Base-by-base conservation (phyloP, 177 flowering plant genomes). In the Vitis hybrid region DNA sequence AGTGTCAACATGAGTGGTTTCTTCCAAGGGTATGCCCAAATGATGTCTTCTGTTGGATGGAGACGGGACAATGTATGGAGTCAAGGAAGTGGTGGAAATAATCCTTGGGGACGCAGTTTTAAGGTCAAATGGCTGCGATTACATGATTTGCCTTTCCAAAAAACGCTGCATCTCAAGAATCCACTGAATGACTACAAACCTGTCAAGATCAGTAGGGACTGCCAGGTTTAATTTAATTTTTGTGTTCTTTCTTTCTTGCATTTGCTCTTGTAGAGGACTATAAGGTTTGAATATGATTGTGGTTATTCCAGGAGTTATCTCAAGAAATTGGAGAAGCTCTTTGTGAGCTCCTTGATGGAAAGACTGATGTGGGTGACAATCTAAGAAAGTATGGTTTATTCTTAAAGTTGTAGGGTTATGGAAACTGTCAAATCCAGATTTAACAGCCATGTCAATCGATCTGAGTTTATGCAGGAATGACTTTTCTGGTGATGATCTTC, bases 1-100 rank as follows among this genome's bases (percentile, higher is more conserved):
- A 93, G 98, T 81, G 94, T 93, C 85, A 93, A 93, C 87, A 89
- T 89, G 93, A 93, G 98, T 83, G 97, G 98, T 59, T 91, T 80
- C 85, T 93, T 93, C 86, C 97, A 91, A 91, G 98, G 98, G 57
- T 93, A 91, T 87, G 98, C 97, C 50, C 90, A 90, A 84, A 93
- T 93, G 98, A 82, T 88, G 85, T 91, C 98, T 67, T 80, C 94
- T 67, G 89, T 91, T 74, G 97, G 98, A 50, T 86, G 94, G 92
- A 86, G 97, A 80, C 82, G 93, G 60, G 98, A 93, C 65, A 81
- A 85, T 71, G 81, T 91, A 65, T 93, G 98, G 98, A 83, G 84
- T 77, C 90, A 85, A 75, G 92, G 90, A 69, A 79, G 76, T 79
- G 88, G 86, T 67, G 87, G 89, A 72, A 80, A 67, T 78, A 87